Evolutionary conservation across 768 basidiomycete genomes (phyloP), one percentile per base, ranked within the genome.

Genomic region (Boletus huronensis): DNA sequence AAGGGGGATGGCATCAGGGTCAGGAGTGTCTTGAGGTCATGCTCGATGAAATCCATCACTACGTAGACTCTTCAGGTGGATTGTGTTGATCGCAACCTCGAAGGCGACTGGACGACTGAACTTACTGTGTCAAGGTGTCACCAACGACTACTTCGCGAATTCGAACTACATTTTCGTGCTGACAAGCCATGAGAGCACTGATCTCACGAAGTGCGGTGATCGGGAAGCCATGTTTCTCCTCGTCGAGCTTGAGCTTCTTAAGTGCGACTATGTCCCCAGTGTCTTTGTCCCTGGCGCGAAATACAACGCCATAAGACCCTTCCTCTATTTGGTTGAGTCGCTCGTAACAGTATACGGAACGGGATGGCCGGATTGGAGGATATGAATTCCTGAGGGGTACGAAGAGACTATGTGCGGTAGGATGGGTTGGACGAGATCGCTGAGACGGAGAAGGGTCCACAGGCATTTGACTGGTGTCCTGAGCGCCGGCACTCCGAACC

Each of bases 11-110:
- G 94, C 97, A 98, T 98, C 57, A 92, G 76, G 25, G 88, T 90
- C 53, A 99, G 80, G 48, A 99, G 82, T 6, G 95, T 89, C 74
- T 99, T 99, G 70, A 99, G 87, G 71, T 99, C 97, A 72, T 99
- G 97, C 72, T 99, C 97, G 68, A 99, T 96, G 68, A 99, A 99
- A 70, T 97, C 94, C 95, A 97, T 97, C 34, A 98, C 97, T 60
- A 99, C 95, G 72, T 95, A 99, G 41, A 98, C 93, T 77, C 97
- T 98, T 67, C 43, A 40, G 62, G 57, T 58, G 21, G 28, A 45
- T 47, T 26, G 36, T 53, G 52, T 53, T 59, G 52, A 50, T 58
- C 39, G 26, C 28, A 50, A 53, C 29, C 34, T 55, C 42, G 35
- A 31, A 47, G 29, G 45, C 4, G 36, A 59, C 44, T 44, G 43